Evolutionary conservation across 129 eudicot genomes (phyloP), one percentile per base, ranked within the genome.

Genomic region (Escallonia rubra): DNA sequence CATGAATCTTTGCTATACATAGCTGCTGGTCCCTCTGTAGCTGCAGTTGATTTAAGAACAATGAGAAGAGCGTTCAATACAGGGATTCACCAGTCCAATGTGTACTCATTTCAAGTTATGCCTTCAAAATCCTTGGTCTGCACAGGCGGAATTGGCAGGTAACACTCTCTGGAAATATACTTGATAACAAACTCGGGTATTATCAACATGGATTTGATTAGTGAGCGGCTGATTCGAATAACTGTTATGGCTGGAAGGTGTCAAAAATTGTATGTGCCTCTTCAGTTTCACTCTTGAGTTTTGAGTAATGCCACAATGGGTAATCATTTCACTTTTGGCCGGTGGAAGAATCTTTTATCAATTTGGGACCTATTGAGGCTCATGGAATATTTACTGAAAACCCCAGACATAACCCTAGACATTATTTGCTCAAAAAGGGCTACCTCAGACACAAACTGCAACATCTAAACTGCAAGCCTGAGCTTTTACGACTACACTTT

Each of bases 41-140:
- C 57, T 16, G 88, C 89, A 42, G 75, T 91, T 76, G 98, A 91
- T 80, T 79, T 91, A 58, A 83, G 98, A 75, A 88, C 89, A 16
- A 88, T 91, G 96, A 67, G 39, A 62, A 77, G 72, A 63, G 90
- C 70, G 58, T 83, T 76, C 69, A 74, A 66, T 38, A 84, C 78
- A 23, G 70, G 78, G 34, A 74, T 45, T 51, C 76, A 65, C 43
- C 76, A 66, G 61, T 57, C 72, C 72, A 68, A 70, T 42, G 15
- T 91, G 44, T 78, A 72, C 64, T 85, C 96, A 48, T 87, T 91
- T 71, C 85, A 83, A 40, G 10, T 76, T 52, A 52, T 81, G 70
- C 96, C 96, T 14, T 74, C 96, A n/a, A 87, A 75, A 68, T 87
- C 75, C 52, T 64, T 87, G 68, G 70, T 90, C 70, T 91, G 97